Percentiles rank a stretch among this genome's conserved stretches.
Evolutionary conservation across 441 rosid species (phyloP).

Genomic region (Gossypium schwendimanii): DNA sequence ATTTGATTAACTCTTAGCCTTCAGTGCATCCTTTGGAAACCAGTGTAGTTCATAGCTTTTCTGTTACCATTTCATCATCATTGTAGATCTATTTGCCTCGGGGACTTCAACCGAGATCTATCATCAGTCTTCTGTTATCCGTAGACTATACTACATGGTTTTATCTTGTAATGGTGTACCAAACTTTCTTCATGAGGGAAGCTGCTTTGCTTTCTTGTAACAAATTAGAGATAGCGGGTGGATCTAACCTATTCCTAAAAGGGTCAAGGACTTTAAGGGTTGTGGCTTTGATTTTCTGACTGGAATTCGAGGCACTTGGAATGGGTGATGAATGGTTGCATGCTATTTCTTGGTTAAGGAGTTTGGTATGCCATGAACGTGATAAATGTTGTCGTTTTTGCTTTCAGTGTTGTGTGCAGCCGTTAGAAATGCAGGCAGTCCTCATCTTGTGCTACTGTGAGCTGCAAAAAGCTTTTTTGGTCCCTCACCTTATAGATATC

Average conservation of each 20-base stretch:
- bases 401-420: neutral
- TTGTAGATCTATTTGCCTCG: neutral
- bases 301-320: neutral
- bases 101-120: conserved; percentile 1
- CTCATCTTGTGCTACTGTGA: neutral
- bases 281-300: neutral
- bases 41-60: neutral
- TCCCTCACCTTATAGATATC: neutral
- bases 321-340: neutral
- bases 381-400: neutral
- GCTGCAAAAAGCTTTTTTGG: neutral
- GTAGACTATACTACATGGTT: neutral
- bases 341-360: neutral
- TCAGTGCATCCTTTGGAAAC: neutral
- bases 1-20: neutral
- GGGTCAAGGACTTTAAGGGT: neutral
- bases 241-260: conserved; percentile 1
- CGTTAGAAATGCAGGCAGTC: neutral
- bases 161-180: neutral
- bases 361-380: neutral
- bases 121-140: neutral
- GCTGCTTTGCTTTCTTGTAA: neutral
- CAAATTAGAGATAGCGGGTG: neutral
- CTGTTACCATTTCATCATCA: neutral
- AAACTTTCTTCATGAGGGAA: neutral